Conservation (phyloP, 2,329 filamentous ascomycete species). For the Plectosphaerella plurivora region DNA sequence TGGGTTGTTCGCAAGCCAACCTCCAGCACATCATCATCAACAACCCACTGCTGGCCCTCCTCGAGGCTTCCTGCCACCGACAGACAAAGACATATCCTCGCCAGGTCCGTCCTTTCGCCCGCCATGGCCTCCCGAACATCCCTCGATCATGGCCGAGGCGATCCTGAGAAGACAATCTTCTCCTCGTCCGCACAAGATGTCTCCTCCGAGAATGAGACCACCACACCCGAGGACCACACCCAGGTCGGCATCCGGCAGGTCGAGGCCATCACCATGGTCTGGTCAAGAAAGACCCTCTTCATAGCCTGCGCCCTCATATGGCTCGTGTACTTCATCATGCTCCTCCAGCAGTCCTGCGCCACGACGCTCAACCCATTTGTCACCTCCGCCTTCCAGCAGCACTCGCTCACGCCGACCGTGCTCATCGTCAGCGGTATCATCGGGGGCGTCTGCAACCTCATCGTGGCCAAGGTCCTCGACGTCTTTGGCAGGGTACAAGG, state of each 20-base stretch:
- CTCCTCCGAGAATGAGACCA: too few species aligned
- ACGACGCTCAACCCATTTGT: slow-evolving; percentile 26
- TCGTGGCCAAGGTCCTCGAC: slow-evolving; percentile 60
- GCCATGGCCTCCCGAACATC: too few species aligned
- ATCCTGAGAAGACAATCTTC: too few species aligned
- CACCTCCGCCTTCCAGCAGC: slow-evolving; percentile 42
- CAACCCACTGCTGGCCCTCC: too few species aligned
- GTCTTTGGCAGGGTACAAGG: slow-evolving; percentile 60
- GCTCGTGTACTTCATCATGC: slow-evolving; percentile 43
- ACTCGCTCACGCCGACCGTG: slow-evolving; percentile 49
- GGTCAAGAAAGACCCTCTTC: slow-evolving; percentile 31
- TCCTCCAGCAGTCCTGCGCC: slow-evolving; percentile 26
- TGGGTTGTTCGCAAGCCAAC: too few species aligned
- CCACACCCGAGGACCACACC: too few species aligned
- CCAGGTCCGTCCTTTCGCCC: too few species aligned
- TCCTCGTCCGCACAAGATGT: too few species aligned
- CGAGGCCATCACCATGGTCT: slow-evolving; percentile 33
- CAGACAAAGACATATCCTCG: too few species aligned
- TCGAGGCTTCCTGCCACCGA: too few species aligned
- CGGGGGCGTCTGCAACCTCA: slow-evolving; percentile 55
- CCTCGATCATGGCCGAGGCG: too few species aligned
- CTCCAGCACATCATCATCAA: too few species aligned
- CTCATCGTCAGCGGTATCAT: slow-evolving; percentile 47
- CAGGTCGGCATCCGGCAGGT: slow-evolving; percentile 11
- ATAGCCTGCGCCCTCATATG: slow-evolving; percentile 37